Conservation (phyloP, 306 rosid genomes). For the Rosa rugosa region DNA sequence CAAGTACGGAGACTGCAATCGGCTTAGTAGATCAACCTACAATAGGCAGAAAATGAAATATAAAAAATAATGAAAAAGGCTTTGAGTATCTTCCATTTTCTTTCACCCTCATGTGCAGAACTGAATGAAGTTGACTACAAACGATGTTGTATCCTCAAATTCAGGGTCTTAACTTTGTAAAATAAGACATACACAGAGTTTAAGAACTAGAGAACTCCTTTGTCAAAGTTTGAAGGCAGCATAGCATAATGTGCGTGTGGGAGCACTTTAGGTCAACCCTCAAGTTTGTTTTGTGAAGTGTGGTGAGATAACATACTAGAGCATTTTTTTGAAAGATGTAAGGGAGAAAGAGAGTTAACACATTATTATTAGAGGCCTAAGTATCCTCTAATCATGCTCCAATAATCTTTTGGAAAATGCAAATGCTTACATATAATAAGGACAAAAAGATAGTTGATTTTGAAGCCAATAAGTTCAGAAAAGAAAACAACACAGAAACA, state of each 20-base stretch:
- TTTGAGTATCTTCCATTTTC: constrained; percentile 17
- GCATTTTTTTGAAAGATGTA: neutral
- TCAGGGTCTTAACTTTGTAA: constrained; percentile 39
- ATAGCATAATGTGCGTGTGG: constrained; percentile 5
- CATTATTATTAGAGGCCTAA: neutral
- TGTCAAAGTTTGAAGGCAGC: constrained; percentile 10
- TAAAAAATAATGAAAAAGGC: neutral
- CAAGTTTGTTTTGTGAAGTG: constrained; percentile 9
- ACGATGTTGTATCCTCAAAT: constrained; percentile 24
- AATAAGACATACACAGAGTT: constrained; percentile 19
- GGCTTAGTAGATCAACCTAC: constrained; percentile 93
- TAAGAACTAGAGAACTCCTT: neutral
- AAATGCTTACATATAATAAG: constrained; percentile 4
- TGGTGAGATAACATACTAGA: neutral
- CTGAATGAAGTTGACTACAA: constrained; percentile 30
- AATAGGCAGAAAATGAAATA: constrained; percentile 1
- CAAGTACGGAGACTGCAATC: constrained; percentile 65
- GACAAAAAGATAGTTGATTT: constrained; percentile 10
- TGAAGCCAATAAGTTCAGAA: neutral
- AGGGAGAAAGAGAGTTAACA: neutral
- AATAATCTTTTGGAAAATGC: constrained; percentile 11
- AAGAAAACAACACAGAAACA: neutral
- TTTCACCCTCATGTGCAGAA: constrained; percentile 44
- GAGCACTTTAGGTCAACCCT: constrained; percentile 3
- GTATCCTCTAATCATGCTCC: neutral